These are phyloP conservation scores for Vitrella brassicaformis DNA, from an alignment of 73 alveolate species.

Conservation along the genomic window DNA sequence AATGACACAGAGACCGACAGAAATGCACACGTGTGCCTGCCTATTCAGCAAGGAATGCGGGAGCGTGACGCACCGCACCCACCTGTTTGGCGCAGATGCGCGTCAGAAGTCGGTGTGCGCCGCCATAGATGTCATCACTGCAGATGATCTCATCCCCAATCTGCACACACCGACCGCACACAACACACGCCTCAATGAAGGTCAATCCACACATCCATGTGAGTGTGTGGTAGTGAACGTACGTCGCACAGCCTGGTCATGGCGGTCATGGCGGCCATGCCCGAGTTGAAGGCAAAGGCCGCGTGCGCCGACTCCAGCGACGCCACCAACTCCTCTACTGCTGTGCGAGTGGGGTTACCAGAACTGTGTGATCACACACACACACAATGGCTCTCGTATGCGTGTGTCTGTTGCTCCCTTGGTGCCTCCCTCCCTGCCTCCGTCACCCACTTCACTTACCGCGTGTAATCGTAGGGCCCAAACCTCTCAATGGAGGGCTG, in stretches of 20 bases:
- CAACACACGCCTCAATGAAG: too few relatives aligned
- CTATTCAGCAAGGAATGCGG: background rate
- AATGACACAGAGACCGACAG: too few relatives aligned
- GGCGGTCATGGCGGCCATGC: conserved; percentile 48
- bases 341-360: conserved; percentile 67
- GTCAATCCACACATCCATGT: too few relatives aligned
- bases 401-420: too few relatives aligned
- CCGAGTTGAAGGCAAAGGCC: conserved; percentile 54
- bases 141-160: conserved; percentile 73
- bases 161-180: too few relatives aligned
- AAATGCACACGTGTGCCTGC: too few relatives aligned
- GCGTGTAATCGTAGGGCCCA: background rate
- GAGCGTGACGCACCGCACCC: background rate
- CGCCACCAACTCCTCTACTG: conserved; percentile 56
- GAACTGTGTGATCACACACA: too few relatives aligned
- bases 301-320: conserved; percentile 55
- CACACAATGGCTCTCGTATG: too few relatives aligned
- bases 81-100: conserved; percentile 40
- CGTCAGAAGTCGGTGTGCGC: conserved; percentile 62
- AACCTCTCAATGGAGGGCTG: background rate
- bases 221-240: too few relatives aligned
- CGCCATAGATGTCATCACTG: conserved; percentile 87
- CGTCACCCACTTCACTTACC: too few relatives aligned
- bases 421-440: too few relatives aligned
- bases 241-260: conserved; percentile 16